Percentiles rank a stretch among this genome's conserved stretches.
These are phyloP conservation scores for Excoecaria cochinchinensis DNA, from an alignment of 345 rosid species.

Conservation along the genomic window DNA sequence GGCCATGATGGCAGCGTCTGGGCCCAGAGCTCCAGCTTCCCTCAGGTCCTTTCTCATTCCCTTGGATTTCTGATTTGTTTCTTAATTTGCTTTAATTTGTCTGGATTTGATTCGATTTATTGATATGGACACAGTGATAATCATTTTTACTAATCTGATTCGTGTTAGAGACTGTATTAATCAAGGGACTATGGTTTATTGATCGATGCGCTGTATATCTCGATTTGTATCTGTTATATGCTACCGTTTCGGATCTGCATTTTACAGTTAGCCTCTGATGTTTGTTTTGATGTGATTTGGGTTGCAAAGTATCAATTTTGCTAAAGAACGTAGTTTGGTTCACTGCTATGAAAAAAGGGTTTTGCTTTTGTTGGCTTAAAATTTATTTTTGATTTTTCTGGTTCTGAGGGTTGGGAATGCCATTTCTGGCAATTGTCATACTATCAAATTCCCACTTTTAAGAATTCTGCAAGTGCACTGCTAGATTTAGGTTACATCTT, in stretches of 20 bases:
- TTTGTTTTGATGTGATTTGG: background rate
- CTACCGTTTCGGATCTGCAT: background rate
- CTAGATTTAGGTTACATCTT: background rate
- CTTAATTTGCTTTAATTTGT: background rate
- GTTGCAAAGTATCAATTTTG: background rate
- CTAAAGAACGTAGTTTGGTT: background rate
- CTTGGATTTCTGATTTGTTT: background rate
- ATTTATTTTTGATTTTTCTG: background rate
- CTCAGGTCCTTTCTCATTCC: conserved; percentile 15
- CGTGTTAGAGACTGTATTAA: background rate
- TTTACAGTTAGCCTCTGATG: background rate
- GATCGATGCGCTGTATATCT: background rate
- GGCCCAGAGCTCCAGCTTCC: conserved; percentile 28
- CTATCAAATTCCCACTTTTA: background rate
- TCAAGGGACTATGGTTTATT: background rate
- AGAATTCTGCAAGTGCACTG: too few relatives aligned
- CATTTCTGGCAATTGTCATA: background rate
- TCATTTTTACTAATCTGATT: background rate
- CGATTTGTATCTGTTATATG: background rate
- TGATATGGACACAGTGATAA: background rate
- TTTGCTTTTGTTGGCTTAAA: background rate
- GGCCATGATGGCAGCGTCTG: conserved; percentile 28
- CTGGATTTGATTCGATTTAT: conserved; percentile 5
- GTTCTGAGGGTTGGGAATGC: background rate
- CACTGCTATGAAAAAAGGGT: background rate